Base-by-base conservation (phyloP, 2,329 filamentous ascomycete genomes). In the Fusarium sp. region DNA sequence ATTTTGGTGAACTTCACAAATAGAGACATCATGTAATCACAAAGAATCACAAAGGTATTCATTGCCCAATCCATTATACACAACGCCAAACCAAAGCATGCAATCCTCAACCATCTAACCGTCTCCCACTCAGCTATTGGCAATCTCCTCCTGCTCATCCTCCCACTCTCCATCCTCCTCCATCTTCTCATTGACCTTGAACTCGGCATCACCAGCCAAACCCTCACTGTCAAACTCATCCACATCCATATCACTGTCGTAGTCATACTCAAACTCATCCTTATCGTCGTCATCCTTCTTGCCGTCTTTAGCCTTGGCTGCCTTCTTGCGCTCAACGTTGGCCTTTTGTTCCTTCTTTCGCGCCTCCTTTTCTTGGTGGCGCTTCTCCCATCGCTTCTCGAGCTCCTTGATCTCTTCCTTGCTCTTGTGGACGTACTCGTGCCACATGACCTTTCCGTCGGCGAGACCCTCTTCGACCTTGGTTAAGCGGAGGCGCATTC, bases 381-480 rank as follows among this genome's bases (percentile, higher is more conserved):
- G 89, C 83, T 92, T 85, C 75, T 95, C 92, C 94, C 96, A 98
- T 75, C 90, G 89, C 85, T 92, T 90, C 76, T 98, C 95, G 76
- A 98, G 83, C 72, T 93, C 90, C 79, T 91, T 89, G 64, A 94
- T 85, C 81, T 99, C 95, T 23, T 90, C 88, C 76, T 90, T 90
- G 11, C 90, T 91, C 87, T 99, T 99, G 80, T 92, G 90, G 60
- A 98, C 91, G 80, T 94, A 97, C 80, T 98, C 95, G 82, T 99
- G 96, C 96, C 96, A 99, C 93, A 99, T 94, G 64, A 97, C 89
- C 81, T 94, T 96, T 56, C 96, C 96, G 32, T 89, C 88, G 78
- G 95, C 98, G 11, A 98, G 83, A 3, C 96, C 96, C 77, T 99
- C 96, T 80, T 99, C 96, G 9, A 99, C 95, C 85, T 99, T 99